Conservation (phyloP, 345 rosid species). For the Gossypium turneri region DNA sequence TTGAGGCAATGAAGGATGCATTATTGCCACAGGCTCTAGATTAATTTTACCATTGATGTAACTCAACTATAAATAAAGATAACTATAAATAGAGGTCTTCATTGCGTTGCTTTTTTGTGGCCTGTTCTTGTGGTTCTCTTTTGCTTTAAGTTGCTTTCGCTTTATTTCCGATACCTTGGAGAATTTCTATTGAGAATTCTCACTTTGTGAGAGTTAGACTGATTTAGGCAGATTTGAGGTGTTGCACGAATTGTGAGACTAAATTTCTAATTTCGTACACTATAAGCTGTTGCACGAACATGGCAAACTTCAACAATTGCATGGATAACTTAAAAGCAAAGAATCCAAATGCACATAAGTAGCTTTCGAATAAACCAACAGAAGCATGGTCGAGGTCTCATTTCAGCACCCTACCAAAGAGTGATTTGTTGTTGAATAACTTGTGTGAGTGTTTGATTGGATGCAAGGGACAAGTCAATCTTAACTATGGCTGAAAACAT, state of each 20-base stretch:
- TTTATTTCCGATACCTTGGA: too few relatives aligned
- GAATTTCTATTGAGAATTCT: too few relatives aligned
- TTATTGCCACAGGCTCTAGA: not conserved
- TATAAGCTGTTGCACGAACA: not conserved
- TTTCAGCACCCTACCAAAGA: not conserved
- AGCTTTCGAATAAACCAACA: not conserved
- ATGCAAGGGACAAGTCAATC: not conserved
- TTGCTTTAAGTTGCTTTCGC: too few relatives aligned
- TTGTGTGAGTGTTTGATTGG: not conserved
- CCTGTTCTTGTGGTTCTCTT: too few relatives aligned
- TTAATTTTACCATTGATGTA: too few relatives aligned
- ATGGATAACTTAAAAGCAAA: not conserved
- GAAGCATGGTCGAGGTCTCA: not conserved
- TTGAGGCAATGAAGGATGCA: not conserved
- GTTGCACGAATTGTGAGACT: too few relatives aligned
- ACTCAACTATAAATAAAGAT: too few relatives aligned
- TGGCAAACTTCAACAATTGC: not conserved
- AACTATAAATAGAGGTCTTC: too few relatives aligned
- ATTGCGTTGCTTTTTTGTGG: too few relatives aligned
- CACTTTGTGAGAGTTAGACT: too few relatives aligned
- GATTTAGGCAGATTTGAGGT: too few relatives aligned
- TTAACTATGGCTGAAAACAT: not conserved
- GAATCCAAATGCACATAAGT: not conserved
- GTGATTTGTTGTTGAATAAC: not conserved
- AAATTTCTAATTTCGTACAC: too few relatives aligned